Base-by-base conservation (phyloP, 2,329 filamentous ascomycete genomes). In the Aspergillus japonicus region DNA sequence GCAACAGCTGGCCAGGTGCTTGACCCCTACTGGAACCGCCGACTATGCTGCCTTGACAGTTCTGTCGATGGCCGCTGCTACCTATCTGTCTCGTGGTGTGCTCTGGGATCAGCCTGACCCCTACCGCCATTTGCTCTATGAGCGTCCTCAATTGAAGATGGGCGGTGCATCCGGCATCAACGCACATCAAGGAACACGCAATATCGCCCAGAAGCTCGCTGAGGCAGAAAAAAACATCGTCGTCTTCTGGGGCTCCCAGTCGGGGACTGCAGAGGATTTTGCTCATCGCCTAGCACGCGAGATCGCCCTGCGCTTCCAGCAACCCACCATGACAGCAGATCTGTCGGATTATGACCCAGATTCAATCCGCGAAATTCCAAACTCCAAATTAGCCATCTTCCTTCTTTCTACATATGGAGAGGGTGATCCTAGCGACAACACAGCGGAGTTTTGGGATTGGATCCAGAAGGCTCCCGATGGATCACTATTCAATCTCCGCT, bases 211-310 rank as follows among this genome's bases (percentile, higher is more conserved):
- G 58, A 77, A 76, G 49, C 65, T 81, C 11, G 70, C 74, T 31
- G 75, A 81, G 58, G 71, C 73, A 1, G 69, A 68, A 16, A 68
- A 71, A 81, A 95, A 96, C 79, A 93, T 91, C 71, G 87, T 96
- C 64, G 87, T 96, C 69, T 95, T 97, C 81, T 97, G 96, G 76
- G 93, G 93, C 65, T 96, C 93, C 24, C 93, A 97, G 80, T 96
- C 93, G 16, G 93, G 93, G 65, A 97, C 92, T 24, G 93, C 93
- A 48, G 93, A 97, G 79, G 92, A 96, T 73, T 96, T 96, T 73
- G 93, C 93, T 65, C 92, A 91, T 16, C 86, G 92, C 66, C 82
- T 97, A 65, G 91, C 92, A 64, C 95, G 96, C 81, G 93, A 97
- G 75, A 92, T 92, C 71, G 91, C 92, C 76, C 91, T 90, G 67